A percentile compares a stretch with the other conserved stretches of the same genome.
Conservation (phyloP, 2,329 filamentous ascomycete species). For the Fusarium euwallaceae region DNA sequence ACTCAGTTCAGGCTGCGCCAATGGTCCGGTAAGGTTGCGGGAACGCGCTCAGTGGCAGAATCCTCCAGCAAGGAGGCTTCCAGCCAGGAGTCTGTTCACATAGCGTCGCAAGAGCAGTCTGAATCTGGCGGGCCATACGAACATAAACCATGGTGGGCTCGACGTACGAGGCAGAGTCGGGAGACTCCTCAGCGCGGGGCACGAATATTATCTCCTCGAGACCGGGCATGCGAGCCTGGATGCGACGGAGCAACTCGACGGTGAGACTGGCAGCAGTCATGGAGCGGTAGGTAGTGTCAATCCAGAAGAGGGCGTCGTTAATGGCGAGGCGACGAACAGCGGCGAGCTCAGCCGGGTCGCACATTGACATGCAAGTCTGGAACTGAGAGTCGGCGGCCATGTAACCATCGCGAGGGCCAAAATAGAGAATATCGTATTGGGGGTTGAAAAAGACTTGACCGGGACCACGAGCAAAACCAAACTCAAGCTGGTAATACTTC, state of each 20-base stretch:
- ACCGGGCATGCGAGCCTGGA: slow-evolving; percentile 54
- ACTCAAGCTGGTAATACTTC: slow-evolving; percentile 56
- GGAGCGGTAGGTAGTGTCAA: slow-evolving; percentile 52
- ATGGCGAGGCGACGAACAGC: slow-evolving; percentile 59
- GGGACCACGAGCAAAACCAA: slow-evolving; percentile 57
- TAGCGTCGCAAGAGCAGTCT: slow-evolving; percentile 53
- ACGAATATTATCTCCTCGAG: slow-evolving; percentile 61
- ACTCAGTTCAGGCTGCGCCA: not conserved
- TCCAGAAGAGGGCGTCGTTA: slow-evolving; percentile 60
- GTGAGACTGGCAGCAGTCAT: slow-evolving; percentile 57
- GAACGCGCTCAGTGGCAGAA: slow-evolving; percentile 50
- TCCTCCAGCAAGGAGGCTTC: slow-evolving; percentile 54
- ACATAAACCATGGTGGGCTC: slow-evolving; percentile 50
- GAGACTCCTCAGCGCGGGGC: slow-evolving; percentile 54
- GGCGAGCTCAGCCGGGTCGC: slow-evolving; percentile 56
- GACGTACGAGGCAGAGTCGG: slow-evolving; percentile 48
- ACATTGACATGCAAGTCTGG: slow-evolving; percentile 59
- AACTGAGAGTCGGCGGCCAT: slow-evolving; percentile 62
- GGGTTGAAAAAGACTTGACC: slow-evolving; percentile 60
- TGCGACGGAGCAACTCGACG: slow-evolving; percentile 55
- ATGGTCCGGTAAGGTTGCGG: slow-evolving; percentile 22
- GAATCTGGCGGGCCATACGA: slow-evolving; percentile 54
- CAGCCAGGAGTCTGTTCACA: slow-evolving; percentile 48
- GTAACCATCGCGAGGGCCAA: slow-evolving; percentile 59
- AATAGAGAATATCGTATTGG: slow-evolving; percentile 60